Percentiles rank a stretch among this genome's conserved stretches.
These are phyloP conservation scores for Mycena filopes DNA, from an alignment of 768 basidiomycete species.

Conservation along the genomic window DNA sequence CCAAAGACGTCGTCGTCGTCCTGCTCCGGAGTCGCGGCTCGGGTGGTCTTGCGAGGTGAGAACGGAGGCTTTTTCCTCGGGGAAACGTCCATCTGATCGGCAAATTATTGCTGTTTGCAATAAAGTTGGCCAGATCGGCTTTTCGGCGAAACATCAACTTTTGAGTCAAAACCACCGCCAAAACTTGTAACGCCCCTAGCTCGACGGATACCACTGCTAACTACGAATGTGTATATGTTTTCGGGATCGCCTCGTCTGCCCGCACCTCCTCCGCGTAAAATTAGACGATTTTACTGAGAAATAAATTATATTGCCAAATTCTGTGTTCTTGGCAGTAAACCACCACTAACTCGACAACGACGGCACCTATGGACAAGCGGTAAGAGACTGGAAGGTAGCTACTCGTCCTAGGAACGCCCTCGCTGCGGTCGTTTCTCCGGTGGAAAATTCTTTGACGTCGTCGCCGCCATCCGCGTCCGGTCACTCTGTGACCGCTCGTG, in stretches of 20 bases:
- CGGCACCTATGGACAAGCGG: neutral
- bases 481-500: neutral
- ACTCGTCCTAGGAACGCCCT: neutral
- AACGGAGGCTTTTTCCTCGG: constrained; percentile 7
- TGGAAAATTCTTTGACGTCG: neutral
- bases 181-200: neutral
- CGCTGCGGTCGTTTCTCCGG: neutral
- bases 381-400: neutral
- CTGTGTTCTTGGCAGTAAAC: neutral
- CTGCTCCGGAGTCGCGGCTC: neutral
- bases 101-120: constrained; percentile 19
- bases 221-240: neutral
- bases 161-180: neutral
- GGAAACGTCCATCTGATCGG: neutral
- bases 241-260: neutral
- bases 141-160: neutral
- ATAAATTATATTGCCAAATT: neutral
- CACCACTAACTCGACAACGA: neutral
- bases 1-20: neutral
- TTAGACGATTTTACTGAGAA: neutral
- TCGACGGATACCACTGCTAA: neutral
- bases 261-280: neutral
- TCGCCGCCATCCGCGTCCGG: neutral
- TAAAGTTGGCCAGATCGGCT: constrained; percentile 9
- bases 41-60: neutral